These are phyloP conservation scores for Neocatenulostroma microsporum DNA, from an alignment of 2,329 filamentous ascomycete genomes.

Conservation along the genomic window DNA sequence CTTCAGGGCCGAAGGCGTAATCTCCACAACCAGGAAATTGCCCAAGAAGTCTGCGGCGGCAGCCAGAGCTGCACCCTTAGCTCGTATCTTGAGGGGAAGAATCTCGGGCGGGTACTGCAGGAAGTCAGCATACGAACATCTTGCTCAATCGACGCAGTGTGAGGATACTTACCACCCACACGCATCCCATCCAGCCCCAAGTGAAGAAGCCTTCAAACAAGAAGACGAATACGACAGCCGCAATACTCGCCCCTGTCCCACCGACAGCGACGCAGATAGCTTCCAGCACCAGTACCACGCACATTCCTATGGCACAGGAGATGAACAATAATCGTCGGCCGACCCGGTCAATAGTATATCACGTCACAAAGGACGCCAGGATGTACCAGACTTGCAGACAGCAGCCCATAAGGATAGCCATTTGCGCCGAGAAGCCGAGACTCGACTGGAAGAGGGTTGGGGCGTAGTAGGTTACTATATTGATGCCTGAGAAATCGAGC, in stretches of 20 bases:
- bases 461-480: slow-evolving; percentile 1
- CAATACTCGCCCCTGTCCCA: slow-evolving; percentile 20
- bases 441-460: slow-evolving; percentile 14
- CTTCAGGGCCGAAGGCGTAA: slow-evolving; percentile 53
- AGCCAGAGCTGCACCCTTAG: slow-evolving; percentile 30
- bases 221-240: slow-evolving; percentile 23
- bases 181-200: no score
- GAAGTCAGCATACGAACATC: no score
- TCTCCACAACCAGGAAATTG: slow-evolving; percentile 42
- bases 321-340: slow-evolving; percentile 26
- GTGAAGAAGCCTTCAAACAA: slow-evolving; percentile 24
- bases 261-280: slow-evolving; percentile 8
- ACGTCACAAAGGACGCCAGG: slow-evolving; percentile 22
- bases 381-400: slow-evolving; percentile 15
- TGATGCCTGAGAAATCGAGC: no score
- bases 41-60: slow-evolving; percentile 33
- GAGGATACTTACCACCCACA: no score
- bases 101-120: slow-evolving; percentile 35
- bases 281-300: slow-evolving; percentile 19
- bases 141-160: no score
- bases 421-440: slow-evolving; percentile 20
- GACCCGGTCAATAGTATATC: slow-evolving; percentile 26
- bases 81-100: slow-evolving; percentile 31
- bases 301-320: slow-evolving; percentile 22
- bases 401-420: slow-evolving; percentile 22